Evolutionary conservation across 73 alveolate genomes (phyloP).

Genomic region (Uronychia setigera): DNA sequence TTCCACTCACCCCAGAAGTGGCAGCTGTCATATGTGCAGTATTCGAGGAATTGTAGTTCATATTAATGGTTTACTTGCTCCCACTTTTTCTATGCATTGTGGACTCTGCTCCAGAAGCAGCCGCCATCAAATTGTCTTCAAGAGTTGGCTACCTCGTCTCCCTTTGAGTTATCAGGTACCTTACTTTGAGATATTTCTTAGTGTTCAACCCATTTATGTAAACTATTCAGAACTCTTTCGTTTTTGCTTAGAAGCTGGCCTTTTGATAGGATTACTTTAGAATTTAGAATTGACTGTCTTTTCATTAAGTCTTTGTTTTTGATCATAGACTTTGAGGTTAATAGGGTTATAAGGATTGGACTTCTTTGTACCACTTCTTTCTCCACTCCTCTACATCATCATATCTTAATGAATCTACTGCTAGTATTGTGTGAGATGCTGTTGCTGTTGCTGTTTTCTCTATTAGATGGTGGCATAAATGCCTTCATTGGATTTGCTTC

Average conservation of each 20-base stretch:
- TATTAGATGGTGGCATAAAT: neutral
- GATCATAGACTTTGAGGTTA: neutral
- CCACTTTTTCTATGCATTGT: neutral
- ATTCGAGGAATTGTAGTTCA: neutral
- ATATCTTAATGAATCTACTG: neutral
- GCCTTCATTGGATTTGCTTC: neutral
- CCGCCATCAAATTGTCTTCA: neutral
- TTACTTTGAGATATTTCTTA: neutral
- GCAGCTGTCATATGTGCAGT: neutral
- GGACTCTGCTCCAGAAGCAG: neutral
- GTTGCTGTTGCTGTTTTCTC: neutral
- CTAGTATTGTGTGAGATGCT: too few species aligned
- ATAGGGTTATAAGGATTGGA: neutral
- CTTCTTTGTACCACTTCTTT: neutral
- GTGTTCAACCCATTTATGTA: neutral
- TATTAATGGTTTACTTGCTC: neutral
- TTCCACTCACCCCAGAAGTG: neutral
- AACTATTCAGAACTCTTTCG: neutral
- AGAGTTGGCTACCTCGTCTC: neutral
- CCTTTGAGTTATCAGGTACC: neutral
- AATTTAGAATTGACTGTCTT: neutral
- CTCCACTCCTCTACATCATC: neutral
- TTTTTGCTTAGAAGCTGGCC: neutral
- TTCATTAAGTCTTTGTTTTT: neutral
- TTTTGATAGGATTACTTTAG: neutral